A percentile compares a stretch with the other conserved stretches of the same genome.
Evolutionary conservation across 768 basidiomycete species (phyloP).

Genomic region (Tylopilus felleus): DNA sequence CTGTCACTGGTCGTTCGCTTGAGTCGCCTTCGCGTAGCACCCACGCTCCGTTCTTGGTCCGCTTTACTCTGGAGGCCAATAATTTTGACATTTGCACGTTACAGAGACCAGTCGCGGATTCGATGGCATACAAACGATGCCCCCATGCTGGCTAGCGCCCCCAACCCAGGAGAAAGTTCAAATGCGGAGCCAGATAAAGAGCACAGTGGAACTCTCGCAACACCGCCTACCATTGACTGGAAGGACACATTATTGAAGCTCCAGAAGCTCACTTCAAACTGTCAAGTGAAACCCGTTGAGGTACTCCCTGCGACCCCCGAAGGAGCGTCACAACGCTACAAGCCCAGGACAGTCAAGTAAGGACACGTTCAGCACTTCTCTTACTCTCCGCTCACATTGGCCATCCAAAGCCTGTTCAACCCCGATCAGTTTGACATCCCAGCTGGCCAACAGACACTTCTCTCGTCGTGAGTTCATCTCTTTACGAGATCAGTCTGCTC

Average conservation of each 20-base stretch:
- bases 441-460: constrained; percentile 5
- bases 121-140: not conserved
- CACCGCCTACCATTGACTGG: not conserved
- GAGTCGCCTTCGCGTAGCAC: not conserved
- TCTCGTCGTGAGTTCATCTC: constrained; percentile 5
- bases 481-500: not conserved
- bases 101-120: not conserved
- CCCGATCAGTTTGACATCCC: not conserved
- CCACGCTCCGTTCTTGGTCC: not conserved
- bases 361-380: not conserved
- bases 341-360: not conserved
- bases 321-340: constrained; percentile 11
- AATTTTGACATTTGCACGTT: not conserved
- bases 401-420: not conserved
- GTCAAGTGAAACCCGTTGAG: not conserved
- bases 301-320: constrained; percentile 6
- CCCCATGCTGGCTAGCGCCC: not conserved
- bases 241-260: not conserved
- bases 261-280: not conserved
- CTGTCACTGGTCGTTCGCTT: constrained; percentile 1
- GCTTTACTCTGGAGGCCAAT: constrained; percentile 8
- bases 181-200: not conserved
- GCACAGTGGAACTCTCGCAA: not conserved
- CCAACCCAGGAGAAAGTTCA: not conserved
- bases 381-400: not conserved